phyloP scores from a whole-genome alignment of 2,329 filamentous ascomycete species.

The Coleophoma crateriformis region DNA sequence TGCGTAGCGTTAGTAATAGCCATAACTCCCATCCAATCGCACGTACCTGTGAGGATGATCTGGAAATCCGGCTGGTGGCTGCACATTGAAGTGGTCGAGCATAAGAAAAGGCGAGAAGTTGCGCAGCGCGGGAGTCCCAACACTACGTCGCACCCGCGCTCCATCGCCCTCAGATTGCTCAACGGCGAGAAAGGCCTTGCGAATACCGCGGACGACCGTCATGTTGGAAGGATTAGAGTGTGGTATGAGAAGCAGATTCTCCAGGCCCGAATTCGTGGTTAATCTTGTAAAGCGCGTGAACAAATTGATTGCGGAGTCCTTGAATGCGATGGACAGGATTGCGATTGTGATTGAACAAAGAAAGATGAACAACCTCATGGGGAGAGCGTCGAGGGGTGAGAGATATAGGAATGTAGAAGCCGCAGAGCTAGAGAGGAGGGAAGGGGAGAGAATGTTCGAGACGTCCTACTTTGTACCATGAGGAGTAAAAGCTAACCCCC shows the following conservation, averaged over 20 bases:
- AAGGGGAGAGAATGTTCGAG: no score
- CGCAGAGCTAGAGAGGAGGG: no score
- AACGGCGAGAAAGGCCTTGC: conserved; percentile 75
- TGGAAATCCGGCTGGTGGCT: conserved; percentile 79
- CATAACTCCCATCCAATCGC: background rate
- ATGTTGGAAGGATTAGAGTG: conserved; percentile 37
- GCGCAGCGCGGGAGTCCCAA: conserved; percentile 76
- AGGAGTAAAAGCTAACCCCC: no score
- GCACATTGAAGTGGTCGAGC: conserved; percentile 87
- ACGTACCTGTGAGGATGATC: conserved; percentile 66
- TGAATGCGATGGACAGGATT: conserved; percentile 20
- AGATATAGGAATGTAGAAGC: no score
- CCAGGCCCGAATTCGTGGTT: conserved; percentile 11
- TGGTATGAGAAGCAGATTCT: conserved; percentile 11
- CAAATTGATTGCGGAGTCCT: conserved; percentile 15
- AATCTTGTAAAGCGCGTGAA: conserved; percentile 11
- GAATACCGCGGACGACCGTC: conserved; percentile 69
- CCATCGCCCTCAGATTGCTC: conserved; percentile 88
- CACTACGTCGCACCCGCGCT: conserved; percentile 78
- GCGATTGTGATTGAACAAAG: conserved; percentile 20
- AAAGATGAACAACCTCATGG: conserved; percentile 22
- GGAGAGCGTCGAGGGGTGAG: background rate
- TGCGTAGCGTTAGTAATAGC: background rate
- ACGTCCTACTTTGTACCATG: no score
- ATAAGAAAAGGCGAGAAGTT: conserved; percentile 93